Conservation (phyloP, 225 moss, liverwort and hornwort genomes). For the Physcomitrium patens region DNA sequence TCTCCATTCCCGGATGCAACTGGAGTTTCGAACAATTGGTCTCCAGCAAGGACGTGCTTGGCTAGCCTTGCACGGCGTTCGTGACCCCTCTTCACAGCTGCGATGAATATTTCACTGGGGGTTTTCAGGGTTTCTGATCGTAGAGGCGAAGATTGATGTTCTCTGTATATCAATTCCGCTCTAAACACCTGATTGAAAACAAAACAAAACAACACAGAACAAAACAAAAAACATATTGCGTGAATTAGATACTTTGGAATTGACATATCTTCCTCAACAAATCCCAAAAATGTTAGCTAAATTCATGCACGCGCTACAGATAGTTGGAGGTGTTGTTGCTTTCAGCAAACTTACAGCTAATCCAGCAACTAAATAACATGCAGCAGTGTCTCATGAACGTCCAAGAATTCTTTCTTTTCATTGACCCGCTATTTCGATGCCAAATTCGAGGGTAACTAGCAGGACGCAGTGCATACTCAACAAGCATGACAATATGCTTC, state of each 20-base stretch:
- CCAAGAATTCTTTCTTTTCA: no score
- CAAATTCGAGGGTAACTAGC: no score
- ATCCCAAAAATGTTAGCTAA: no score
- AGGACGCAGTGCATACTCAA: no score
- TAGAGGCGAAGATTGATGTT: conserved; percentile 41
- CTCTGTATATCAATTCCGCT: conserved; percentile 45
- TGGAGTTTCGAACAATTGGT: conserved; percentile 28
- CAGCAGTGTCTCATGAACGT: no score
- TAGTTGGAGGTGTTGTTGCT: neutral
- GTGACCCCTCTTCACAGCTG: conserved; percentile 43
- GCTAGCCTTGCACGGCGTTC: conserved; percentile 32
- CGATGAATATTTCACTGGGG: conserved; percentile 27
- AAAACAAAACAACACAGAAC: neutral
- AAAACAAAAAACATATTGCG: neutral
- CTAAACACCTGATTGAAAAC: conserved; percentile 30
- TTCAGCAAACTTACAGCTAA: no score
- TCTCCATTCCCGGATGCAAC: conserved; percentile 42
- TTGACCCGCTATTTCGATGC: no score
- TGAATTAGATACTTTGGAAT: conserved; percentile 4
- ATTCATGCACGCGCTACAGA: no score
- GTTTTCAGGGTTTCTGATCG: conserved; percentile 22
- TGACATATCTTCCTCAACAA: no score
- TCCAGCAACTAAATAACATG: no score
- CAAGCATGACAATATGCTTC: neutral
- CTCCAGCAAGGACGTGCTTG: conserved; percentile 25